These are phyloP conservation scores for Suhomyces yuchorum DNA, from an alignment of 1,139 yeast species.

Conservation along the genomic window DNA sequence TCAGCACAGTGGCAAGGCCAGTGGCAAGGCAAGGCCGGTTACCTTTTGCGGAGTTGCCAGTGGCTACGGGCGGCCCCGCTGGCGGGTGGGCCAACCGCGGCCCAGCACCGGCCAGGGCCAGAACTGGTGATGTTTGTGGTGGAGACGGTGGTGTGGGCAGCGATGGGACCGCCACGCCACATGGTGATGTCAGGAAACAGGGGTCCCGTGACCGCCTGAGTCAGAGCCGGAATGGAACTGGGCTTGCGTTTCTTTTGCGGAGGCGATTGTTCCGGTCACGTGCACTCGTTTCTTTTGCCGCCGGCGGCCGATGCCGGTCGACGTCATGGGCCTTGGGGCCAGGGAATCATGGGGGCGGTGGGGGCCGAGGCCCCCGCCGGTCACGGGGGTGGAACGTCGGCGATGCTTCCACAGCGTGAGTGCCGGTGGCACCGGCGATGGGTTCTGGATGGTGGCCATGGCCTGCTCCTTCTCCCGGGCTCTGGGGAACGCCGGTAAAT, in stretches of 20 bases:
- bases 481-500: no score
- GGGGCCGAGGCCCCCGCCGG: not conserved
- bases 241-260: conserved; percentile 4
- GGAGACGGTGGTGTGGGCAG: not conserved
- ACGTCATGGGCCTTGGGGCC: conserved; percentile 2
- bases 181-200: not conserved
- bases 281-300: conserved; percentile 1
- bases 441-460: no score
- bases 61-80: no score
- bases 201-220: not conserved
- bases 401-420: no score
- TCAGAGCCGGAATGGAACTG: not conserved
- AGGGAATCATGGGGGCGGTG: not conserved
- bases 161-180: not conserved
- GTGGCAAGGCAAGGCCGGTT: no score
- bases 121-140: not conserved
- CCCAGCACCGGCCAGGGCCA: no score
- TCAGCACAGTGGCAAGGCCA: no score
- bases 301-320: not conserved
- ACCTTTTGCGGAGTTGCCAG: no score
- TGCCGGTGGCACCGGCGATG: no score
- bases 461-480: no score
- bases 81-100: no score
- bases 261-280: not conserved
- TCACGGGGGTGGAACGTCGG: not conserved